Percentiles rank a stretch among this genome's conserved stretches.
These are phyloP conservation scores for Brassica nigra DNA, from an alignment of 345 rosid genomes.

Conservation along the genomic window DNA sequence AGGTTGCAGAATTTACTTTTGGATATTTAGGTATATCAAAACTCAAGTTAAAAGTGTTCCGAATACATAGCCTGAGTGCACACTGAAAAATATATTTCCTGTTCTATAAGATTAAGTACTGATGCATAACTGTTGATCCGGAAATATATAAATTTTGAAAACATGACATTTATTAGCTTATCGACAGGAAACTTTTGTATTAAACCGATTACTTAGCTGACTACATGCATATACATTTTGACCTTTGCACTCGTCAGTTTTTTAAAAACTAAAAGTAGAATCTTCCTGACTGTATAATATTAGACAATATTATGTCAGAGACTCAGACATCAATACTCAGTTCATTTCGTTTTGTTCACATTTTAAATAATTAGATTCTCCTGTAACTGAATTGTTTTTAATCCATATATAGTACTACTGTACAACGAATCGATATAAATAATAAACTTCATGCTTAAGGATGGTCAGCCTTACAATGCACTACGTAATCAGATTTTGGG, in stretches of 20 bases:
- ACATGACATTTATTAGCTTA: neutral
- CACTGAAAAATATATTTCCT: neutral
- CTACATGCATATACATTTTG: neutral
- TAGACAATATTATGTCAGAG: neutral
- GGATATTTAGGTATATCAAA: neutral
- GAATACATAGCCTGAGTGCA: neutral
- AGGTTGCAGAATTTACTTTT: neutral
- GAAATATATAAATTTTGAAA: neutral
- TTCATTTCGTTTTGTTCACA: neutral
- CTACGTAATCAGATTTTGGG: constrained; percentile 19
- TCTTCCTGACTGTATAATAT: neutral
- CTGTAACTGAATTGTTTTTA: neutral
- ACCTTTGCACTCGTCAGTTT: neutral
- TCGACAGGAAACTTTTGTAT: neutral
- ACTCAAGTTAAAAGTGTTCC: neutral
- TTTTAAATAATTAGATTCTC: neutral
- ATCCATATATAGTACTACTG: neutral
- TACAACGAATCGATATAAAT: neutral
- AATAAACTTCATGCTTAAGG: constrained; percentile 30
- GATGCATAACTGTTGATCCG: neutral
- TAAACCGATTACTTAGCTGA: neutral
- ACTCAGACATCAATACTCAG: neutral
- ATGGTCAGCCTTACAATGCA: constrained; percentile 26
- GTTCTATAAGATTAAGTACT: neutral
- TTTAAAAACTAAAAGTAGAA: neutral